phyloP scores from a whole-genome alignment of 2,329 filamentous ascomycete species.

The Cordyceps javanica region DNA sequence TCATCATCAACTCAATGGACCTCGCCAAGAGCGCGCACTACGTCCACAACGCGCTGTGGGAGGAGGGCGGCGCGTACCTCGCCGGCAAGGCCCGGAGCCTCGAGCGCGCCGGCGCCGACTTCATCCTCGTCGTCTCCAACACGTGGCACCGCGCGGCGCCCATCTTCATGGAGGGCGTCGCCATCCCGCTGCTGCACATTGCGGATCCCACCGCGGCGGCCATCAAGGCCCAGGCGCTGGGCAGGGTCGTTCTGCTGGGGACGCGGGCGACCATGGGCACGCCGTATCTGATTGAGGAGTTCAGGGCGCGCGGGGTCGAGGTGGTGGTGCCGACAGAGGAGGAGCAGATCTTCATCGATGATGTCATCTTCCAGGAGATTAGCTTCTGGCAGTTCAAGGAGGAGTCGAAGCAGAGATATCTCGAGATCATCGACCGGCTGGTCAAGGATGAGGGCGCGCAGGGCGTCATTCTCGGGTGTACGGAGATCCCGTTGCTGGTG shows the following conservation, averaged over 20 bases:
- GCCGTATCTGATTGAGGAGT: conserved; percentile 12
- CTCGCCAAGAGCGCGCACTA: conserved; percentile 14
- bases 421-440: conserved; percentile 13
- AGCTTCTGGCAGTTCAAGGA: conserved; percentile 10
- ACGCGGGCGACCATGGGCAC: conserved; percentile 16
- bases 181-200: conserved; percentile 15
- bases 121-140: conserved; percentile 16
- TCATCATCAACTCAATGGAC: conserved; percentile 18
- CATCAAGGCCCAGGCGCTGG: conserved; percentile 1
- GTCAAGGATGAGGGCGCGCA: conserved; percentile 13
- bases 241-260: conserved; percentile 10
- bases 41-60: conserved; percentile 15
- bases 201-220: conserved; percentile 13
- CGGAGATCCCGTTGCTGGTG: conserved; percentile 19
- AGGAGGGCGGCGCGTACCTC: conserved; percentile 15
- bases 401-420: conserved; percentile 1
- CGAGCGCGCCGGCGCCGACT: conserved; percentile 15
- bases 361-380: conserved; percentile 13
- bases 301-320: conserved; percentile 9
- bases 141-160: conserved; percentile 18
- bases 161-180: conserved; percentile 18
- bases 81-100: conserved; percentile 14
- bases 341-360: conserved; percentile 13
- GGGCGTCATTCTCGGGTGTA: conserved; percentile 13
- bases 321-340: conserved; percentile 14